Percentiles rank a stretch among this genome's conserved stretches.
Evolutionary conservation across 2,329 filamentous ascomycete species (phyloP).

Genomic region (Trichoderma sp.): DNA sequence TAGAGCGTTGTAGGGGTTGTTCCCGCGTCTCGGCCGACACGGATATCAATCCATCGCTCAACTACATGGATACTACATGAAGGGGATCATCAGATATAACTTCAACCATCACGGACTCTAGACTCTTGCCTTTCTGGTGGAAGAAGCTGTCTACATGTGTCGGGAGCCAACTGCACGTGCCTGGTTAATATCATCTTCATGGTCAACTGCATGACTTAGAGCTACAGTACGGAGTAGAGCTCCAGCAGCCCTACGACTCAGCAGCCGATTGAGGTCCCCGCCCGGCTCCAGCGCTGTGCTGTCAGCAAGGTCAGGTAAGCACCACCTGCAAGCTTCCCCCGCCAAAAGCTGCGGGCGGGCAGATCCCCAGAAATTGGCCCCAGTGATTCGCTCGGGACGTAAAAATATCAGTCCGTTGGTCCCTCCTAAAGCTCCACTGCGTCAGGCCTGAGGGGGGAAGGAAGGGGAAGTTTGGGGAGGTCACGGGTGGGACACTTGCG

Average conservation of each 20-base stretch:
- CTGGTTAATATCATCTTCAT: no score
- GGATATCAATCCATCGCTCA: no score
- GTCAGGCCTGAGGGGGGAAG: not conserved
- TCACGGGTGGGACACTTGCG: constrained; percentile 27
- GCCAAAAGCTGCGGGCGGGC: constrained; percentile 3
- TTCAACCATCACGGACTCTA: no score
- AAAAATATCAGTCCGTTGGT: constrained; percentile 25
- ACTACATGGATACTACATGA: no score
- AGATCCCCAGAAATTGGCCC: constrained; percentile 14
- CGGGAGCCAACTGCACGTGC: no score
- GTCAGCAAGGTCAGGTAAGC: not conserved
- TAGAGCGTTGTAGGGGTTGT: no score
- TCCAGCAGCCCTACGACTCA: not conserved
- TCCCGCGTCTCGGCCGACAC: no score
- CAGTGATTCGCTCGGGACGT: constrained; percentile 25
- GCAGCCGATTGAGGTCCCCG: not conserved
- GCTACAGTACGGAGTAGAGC: not conserved
- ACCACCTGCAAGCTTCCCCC: not conserved
- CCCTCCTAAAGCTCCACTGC: constrained; percentile 23
- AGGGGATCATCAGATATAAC: no score
- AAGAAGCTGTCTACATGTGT: no score
- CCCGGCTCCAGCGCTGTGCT: not conserved
- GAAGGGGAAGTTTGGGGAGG: constrained; percentile 8
- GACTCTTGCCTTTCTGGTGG: no score
- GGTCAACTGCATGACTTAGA: no score